These are phyloP conservation scores for Chrysoporthe austroafricana DNA, from an alignment of 2,329 filamentous ascomycete genomes.

Conservation along the genomic window DNA sequence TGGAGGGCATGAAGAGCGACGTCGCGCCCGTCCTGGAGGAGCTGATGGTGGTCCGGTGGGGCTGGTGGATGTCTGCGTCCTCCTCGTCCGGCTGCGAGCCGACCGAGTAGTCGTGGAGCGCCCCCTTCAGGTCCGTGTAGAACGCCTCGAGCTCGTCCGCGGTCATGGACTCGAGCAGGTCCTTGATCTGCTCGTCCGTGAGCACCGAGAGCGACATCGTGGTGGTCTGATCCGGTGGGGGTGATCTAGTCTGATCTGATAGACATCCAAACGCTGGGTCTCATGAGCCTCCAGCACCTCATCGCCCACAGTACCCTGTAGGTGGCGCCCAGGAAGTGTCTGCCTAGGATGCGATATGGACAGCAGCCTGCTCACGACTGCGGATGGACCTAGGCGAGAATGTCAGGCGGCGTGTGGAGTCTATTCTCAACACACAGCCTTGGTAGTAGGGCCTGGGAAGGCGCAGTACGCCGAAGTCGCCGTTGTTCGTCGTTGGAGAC, in stretches of 20 bases:
- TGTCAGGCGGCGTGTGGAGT: too few species aligned
- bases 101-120: constrained; percentile 66
- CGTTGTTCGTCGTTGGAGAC: not conserved
- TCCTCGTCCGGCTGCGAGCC: constrained; percentile 50
- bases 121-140: constrained; percentile 50
- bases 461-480: not conserved
- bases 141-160: constrained; percentile 57
- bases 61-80: constrained; percentile 56
- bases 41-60: constrained; percentile 53
- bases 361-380: too few species aligned
- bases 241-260: not conserved
- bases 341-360: too few species aligned
- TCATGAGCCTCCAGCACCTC: not conserved
- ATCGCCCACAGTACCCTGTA: not conserved
- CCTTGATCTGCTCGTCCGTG: constrained; percentile 59
- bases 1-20: constrained; percentile 77
- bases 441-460: too few species aligned
- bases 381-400: too few species aligned
- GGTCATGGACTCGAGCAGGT: constrained; percentile 57
- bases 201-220: constrained; percentile 63
- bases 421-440: too few species aligned
- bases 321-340: too few species aligned
- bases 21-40: constrained; percentile 56
- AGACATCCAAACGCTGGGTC: not conserved
- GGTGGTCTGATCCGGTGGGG: constrained; percentile 4